Evolutionary conservation across 1,139 yeast genomes (phyloP), one percentile per base, ranked within the genome.

Genomic region (Geotrichum europaeum): DNA sequence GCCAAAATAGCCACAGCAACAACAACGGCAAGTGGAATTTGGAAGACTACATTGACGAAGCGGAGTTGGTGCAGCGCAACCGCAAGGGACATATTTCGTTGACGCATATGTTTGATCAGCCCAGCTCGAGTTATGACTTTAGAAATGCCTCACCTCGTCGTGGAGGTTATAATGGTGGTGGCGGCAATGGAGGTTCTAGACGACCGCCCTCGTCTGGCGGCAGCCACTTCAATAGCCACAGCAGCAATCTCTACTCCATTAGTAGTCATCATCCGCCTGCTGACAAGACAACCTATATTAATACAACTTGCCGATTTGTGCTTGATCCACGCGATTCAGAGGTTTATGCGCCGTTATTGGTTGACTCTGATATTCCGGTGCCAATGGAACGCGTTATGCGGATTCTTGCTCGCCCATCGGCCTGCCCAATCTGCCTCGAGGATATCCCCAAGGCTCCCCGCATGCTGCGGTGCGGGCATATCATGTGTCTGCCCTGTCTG

Each of bases 401-500:
- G 59, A 89, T 94, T 3, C 73, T 90, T 24, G 88, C 95, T 13
- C 82, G 80, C 65, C 89, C 91, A 15, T 83, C 86, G 60, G 83
- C 80, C 32, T 95, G 99, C 71, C 98, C 99, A 0, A 94, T 95
- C 47, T 95, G 99, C 72, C 78, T 94, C 20, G 81, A 87, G 40
- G 96, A 89, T 60, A 86, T 85, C 24, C 88, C 94, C 10, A 81
- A 88, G 49, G 97, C 98, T 0, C 98, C 99, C 1, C 78, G 98
- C 60, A 95, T 95, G 98, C 84, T 91, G 40, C 81, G 85, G 20
- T 95, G 99, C 76, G 99, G 99, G 3, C 99, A 95, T 71, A 81
- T 91, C 15, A 82, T 94, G 69, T 95, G 99, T 71, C 80, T 84
- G 60, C 84, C 91, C 34, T 95, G 99, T 71, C 74, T 92, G 49